Percentiles rank a stretch among this genome's conserved stretches.
These are phyloP conservation scores for Verbascum thapsus DNA, from an alignment of 257 asterid genomes.

Conservation along the genomic window DNA sequence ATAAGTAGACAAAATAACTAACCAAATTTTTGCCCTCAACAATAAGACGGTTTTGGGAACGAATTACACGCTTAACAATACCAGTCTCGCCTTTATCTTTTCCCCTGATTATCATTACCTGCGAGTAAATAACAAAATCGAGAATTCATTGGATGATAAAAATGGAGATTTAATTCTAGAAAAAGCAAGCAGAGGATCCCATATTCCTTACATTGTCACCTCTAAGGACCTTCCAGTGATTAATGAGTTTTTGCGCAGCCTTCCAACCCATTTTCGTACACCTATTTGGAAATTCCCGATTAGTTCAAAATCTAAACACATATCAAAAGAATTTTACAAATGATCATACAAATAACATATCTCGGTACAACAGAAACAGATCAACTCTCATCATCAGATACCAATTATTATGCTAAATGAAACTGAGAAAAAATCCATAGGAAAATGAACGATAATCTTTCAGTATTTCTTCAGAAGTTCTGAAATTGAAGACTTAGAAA, in stretches of 20 bases:
- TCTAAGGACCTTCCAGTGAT: conserved; percentile 89
- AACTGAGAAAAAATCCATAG: too few species aligned
- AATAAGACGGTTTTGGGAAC: conserved; percentile 87
- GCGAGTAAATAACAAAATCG: conserved; percentile 23
- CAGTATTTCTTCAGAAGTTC: neutral
- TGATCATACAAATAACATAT: too few species aligned
- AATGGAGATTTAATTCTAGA: neutral
- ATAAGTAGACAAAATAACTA: conserved; percentile 24
- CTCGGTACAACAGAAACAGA: too few species aligned
- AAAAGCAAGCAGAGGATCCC: neutral
- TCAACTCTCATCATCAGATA: too few species aligned
- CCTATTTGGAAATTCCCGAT: neutral
- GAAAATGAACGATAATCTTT: too few species aligned
- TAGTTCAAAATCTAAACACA: conserved; percentile 12
- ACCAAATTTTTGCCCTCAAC: conserved; percentile 97
- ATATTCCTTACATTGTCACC: conserved; percentile 81
- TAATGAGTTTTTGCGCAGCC: conserved; percentile 88
- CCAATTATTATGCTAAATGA: too few species aligned
- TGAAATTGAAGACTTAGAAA: neutral
- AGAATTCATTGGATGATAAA: neutral
- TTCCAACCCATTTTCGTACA: conserved; percentile 80
- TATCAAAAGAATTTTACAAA: too few species aligned
- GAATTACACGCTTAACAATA: conserved; percentile 71
- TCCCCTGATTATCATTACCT: conserved; percentile 94
- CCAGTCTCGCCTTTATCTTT: conserved; percentile 97